Evolutionary conservation across 768 basidiomycete genomes (phyloP).

Genomic region (Pulveroboletus sp.): DNA sequence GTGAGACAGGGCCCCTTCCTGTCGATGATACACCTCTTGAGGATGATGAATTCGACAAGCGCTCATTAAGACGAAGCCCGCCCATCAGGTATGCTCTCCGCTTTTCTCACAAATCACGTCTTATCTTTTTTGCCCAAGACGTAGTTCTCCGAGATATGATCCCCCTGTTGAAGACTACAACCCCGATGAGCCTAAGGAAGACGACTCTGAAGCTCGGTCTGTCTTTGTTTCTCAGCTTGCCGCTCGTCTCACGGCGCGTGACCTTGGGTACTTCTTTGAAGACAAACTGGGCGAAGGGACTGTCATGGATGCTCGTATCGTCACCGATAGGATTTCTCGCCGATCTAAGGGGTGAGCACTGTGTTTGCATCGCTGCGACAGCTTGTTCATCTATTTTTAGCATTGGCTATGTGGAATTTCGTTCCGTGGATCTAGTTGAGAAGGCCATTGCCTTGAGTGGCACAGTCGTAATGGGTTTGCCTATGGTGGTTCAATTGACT

Average conservation of each 20-base stretch:
- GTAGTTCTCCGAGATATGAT: slow-evolving; percentile 70
- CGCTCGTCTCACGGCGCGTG: slow-evolving; percentile 92
- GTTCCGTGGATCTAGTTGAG: slow-evolving; percentile 83
- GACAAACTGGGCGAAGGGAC: slow-evolving; percentile 90
- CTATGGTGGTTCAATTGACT: slow-evolving; percentile 93
- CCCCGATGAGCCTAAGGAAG: slow-evolving; percentile 86
- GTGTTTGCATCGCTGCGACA: background rate
- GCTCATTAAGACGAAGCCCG: slow-evolving; percentile 34
- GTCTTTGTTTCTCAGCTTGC: slow-evolving; percentile 99
- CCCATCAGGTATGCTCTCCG: slow-evolving; percentile 41
- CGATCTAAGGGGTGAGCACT: slow-evolving; percentile 90
- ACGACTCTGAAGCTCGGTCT: slow-evolving; percentile 97
- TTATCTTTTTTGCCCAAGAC: slow-evolving; percentile 36
- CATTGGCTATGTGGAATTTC: slow-evolving; percentile 98
- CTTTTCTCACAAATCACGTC: slow-evolving; percentile 5
- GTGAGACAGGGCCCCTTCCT: slow-evolving; percentile 37
- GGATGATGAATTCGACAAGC: slow-evolving; percentile 29
- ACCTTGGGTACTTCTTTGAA: slow-evolving; percentile 98
- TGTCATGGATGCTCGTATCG: slow-evolving; percentile 94
- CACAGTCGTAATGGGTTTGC: slow-evolving; percentile 96
- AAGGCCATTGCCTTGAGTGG: slow-evolving; percentile 87
- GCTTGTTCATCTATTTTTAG: slow-evolving; percentile 37
- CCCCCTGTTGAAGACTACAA: slow-evolving; percentile 65
- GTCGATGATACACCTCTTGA: slow-evolving; percentile 38
- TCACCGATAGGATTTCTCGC: slow-evolving; percentile 90